These are phyloP conservation scores for Aristolochia contorta DNA, from an alignment of 164 flowering plant genomes.

Conservation along the genomic window DNA sequence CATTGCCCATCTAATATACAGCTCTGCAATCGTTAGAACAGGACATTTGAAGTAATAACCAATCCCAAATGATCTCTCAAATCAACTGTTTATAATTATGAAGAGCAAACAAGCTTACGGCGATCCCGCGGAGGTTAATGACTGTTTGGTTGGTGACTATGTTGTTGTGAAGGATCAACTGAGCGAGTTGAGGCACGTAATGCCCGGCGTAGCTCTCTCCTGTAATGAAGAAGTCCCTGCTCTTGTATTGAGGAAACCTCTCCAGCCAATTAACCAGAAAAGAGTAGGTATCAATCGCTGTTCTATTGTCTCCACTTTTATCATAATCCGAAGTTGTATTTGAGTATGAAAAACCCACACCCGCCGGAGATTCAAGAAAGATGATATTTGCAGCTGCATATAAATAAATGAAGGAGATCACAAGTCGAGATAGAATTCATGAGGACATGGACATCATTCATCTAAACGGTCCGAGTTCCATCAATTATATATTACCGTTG, in stretches of 20 bases:
- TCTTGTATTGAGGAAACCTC: slow-evolving; percentile 29
- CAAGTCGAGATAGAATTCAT: too few species aligned
- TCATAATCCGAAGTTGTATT: slow-evolving; percentile 20
- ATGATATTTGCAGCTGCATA: slow-evolving; percentile 26
- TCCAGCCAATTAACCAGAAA: slow-evolving; percentile 21
- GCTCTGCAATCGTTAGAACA: too few species aligned
- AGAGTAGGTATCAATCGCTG: slow-evolving; percentile 18
- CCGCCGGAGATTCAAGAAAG: slow-evolving; percentile 35
- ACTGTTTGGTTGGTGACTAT: slow-evolving; percentile 15
- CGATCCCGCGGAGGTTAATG: slow-evolving; percentile 23
- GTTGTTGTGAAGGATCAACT: slow-evolving; percentile 18
- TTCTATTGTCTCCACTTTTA: slow-evolving; percentile 20
- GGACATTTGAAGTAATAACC: neutral
- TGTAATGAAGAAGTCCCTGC: slow-evolving; percentile 22
- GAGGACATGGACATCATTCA: too few species aligned
- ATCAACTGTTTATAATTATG: neutral
- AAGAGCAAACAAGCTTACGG: slow-evolving; percentile 3
- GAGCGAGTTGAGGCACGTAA: slow-evolving; percentile 28
- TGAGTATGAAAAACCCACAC: slow-evolving; percentile 31
- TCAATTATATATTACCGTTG: slow-evolving; percentile 7
- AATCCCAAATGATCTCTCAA: neutral
- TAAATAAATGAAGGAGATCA: too few species aligned
- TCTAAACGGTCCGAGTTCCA: too few species aligned
- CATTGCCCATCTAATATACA: slow-evolving; percentile 2
- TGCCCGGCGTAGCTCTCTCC: slow-evolving; percentile 26